phyloP scores from a whole-genome alignment of 2,329 filamentous ascomycete species.

The Lecanosticta acicola region DNA sequence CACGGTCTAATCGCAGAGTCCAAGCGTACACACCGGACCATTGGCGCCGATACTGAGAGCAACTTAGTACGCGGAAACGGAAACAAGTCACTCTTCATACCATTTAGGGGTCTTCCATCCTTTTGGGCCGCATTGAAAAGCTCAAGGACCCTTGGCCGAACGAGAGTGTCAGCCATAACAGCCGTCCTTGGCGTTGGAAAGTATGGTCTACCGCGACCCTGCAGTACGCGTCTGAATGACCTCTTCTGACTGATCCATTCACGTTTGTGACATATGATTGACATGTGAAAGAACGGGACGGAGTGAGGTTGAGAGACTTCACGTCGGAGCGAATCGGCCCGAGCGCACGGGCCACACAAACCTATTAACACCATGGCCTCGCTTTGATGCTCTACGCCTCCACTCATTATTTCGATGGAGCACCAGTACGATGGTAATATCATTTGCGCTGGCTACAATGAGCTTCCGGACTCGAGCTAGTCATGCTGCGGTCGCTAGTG shows the following conservation, averaged over 20 bases:
- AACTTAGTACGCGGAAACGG: slow-evolving; percentile 9
- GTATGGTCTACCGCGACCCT: too few species aligned
- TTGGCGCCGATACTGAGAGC: slow-evolving; percentile 53
- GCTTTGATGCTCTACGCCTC: too few species aligned
- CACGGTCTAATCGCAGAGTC: too few species aligned
- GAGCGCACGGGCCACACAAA: background rate
- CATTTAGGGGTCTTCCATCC: slow-evolving; percentile 51
- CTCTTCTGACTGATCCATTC: too few species aligned
- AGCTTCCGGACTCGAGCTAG: too few species aligned
- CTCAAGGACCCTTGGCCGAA: slow-evolving; percentile 26
- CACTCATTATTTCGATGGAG: too few species aligned
- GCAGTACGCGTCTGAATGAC: too few species aligned
- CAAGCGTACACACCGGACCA: slow-evolving; percentile 59
- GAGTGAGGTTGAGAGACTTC: background rate
- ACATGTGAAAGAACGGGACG: background rate
- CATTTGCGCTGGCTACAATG: too few species aligned
- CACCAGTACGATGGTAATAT: too few species aligned
- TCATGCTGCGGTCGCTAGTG: too few species aligned
- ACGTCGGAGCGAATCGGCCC: background rate
- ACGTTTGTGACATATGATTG: background rate
- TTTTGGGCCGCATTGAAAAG: slow-evolving; percentile 53
- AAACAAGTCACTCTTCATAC: slow-evolving; percentile 17
- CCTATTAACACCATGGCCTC: too few species aligned
- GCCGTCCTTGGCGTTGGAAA: too few species aligned
- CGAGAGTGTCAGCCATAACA: background rate